Percentiles rank a stretch among this genome's conserved stretches.
phyloP scores from a whole-genome alignment of 2,329 filamentous ascomycete genomes.

The Apiospora malaysiana region DNA sequence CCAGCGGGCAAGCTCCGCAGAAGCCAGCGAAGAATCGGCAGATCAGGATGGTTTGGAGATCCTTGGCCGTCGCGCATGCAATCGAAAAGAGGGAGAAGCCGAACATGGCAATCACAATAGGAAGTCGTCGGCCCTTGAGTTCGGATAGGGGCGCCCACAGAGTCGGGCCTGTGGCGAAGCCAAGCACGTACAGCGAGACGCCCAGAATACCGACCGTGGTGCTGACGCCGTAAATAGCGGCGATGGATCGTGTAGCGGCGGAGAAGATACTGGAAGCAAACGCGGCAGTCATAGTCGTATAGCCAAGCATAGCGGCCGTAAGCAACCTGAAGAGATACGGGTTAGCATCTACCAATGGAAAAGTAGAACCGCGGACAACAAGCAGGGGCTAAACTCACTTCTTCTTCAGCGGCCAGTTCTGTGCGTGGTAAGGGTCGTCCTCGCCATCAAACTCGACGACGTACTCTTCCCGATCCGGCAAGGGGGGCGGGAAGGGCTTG shows the following conservation, averaged over 20 bases:
- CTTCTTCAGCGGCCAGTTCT: slow-evolving; percentile 83
- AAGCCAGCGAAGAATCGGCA: slow-evolving; percentile 77
- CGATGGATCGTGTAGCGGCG: slow-evolving; percentile 64
- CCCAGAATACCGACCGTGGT: slow-evolving; percentile 68
- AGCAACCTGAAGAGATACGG: slow-evolving; percentile 50
- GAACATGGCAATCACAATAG: slow-evolving; percentile 66
- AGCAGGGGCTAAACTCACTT: slow-evolving; percentile 62
- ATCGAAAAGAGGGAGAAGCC: slow-evolving; percentile 74
- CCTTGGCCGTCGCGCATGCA: slow-evolving; percentile 68
- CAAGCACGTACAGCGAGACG: slow-evolving; percentile 73
- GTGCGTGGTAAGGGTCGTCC: slow-evolving; percentile 82
- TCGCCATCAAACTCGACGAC: slow-evolving; percentile 86
- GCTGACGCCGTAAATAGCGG: slow-evolving; percentile 64
- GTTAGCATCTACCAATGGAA: slow-evolving; percentile 27
- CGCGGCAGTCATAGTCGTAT: slow-evolving; percentile 72
- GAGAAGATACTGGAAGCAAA: slow-evolving; percentile 82
- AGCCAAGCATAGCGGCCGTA: slow-evolving; percentile 72
- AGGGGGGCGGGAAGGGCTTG: slow-evolving; percentile 73
- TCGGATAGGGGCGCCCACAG: slow-evolving; percentile 78
- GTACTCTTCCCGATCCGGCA: slow-evolving; percentile 77
- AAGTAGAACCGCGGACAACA: background rate
- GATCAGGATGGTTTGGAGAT: slow-evolving; percentile 72
- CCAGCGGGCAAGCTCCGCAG: slow-evolving; percentile 71
- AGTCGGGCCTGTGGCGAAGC: slow-evolving; percentile 66
- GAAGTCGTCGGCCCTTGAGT: slow-evolving; percentile 69